Evolutionary conservation across 1,139 yeast species (phyloP).

Genomic region (Diutina catenulata): DNA sequence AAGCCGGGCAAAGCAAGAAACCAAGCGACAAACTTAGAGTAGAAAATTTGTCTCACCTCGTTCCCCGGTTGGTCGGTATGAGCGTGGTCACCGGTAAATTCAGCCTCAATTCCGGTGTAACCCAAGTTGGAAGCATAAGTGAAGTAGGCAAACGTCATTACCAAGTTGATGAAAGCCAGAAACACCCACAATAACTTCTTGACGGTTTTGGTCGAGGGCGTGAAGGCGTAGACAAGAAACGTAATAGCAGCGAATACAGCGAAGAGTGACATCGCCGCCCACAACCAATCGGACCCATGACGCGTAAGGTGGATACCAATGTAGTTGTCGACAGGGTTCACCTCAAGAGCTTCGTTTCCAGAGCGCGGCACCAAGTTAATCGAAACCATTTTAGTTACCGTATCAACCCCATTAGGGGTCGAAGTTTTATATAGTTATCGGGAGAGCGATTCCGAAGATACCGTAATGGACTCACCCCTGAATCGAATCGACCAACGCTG

Average conservation of each 20-base stretch:
- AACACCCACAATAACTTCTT: conserved; percentile 33
- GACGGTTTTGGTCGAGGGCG: conserved; percentile 19
- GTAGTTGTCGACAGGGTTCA: conserved; percentile 31
- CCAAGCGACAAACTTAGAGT: conserved; percentile 57
- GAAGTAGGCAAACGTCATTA: conserved; percentile 42
- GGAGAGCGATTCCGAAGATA: too few species aligned
- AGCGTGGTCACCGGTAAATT: conserved; percentile 41
- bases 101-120: conserved; percentile 41
- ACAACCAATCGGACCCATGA: conserved; percentile 60
- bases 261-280: conserved; percentile 51
- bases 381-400: too few species aligned
- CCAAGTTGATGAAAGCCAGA: conserved; percentile 34
- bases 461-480: too few species aligned
- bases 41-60: conserved; percentile 50
- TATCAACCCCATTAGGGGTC: too few species aligned
- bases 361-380: conserved; percentile 5
- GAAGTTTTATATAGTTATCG: too few species aligned
- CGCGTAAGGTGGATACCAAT: conserved; percentile 41
- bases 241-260: conserved; percentile 30
- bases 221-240: conserved; percentile 25
- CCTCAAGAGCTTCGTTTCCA: conserved; percentile 34
- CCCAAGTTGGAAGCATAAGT: conserved; percentile 62
- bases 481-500: too few species aligned
- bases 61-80: conserved; percentile 21
- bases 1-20: conserved; percentile 28